phyloP scores from a whole-genome alignment of 2,329 filamentous ascomycete genomes.

The Pseudogymnoascus destructans region DNA sequence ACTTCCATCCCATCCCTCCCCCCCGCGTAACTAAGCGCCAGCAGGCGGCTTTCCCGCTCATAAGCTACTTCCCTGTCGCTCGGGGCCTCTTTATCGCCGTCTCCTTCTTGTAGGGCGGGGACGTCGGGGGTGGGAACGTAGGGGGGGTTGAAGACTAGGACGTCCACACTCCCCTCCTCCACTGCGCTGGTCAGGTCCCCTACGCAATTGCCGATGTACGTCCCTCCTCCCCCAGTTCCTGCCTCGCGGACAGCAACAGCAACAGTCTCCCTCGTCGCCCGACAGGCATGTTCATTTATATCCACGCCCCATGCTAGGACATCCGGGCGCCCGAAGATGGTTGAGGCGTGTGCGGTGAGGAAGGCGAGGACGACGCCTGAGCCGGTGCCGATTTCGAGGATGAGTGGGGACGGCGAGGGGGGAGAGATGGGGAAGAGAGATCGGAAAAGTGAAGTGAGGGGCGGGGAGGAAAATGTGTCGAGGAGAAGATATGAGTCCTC shows the following conservation, averaged over 20 bases:
- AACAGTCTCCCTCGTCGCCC: constrained; percentile 60
- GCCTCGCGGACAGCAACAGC: constrained; percentile 34
- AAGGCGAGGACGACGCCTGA: constrained; percentile 93
- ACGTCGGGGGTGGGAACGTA: constrained; percentile 80
- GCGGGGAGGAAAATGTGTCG: constrained; percentile 66
- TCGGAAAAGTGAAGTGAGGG: constrained; percentile 57
- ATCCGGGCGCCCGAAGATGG: constrained; percentile 58
- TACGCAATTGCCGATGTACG: constrained; percentile 53
- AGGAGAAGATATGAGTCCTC: constrained; percentile 93
- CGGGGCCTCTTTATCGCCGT: constrained; percentile 16
- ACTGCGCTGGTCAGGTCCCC: constrained; percentile 58
- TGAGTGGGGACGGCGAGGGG: constrained; percentile 39
- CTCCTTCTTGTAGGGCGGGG: constrained; percentile 37
- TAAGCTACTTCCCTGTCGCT: constrained; percentile 35
- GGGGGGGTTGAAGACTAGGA: constrained; percentile 92
- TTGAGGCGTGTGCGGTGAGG: constrained; percentile 56
- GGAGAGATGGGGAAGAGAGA: constrained; percentile 40
- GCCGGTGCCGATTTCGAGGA: constrained; percentile 80
- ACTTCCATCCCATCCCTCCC: constrained; percentile 88
- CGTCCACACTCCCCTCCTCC: constrained; percentile 49
- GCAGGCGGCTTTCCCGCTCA: constrained; percentile 68
- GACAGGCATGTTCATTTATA: constrained; percentile 73
- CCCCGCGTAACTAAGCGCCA: constrained; percentile 79
- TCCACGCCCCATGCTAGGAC: constrained; percentile 68
- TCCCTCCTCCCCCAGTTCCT: constrained; percentile 21